phyloP scores from a whole-genome alignment of 2,329 filamentous ascomycete genomes.

The Massarina eburnea region DNA sequence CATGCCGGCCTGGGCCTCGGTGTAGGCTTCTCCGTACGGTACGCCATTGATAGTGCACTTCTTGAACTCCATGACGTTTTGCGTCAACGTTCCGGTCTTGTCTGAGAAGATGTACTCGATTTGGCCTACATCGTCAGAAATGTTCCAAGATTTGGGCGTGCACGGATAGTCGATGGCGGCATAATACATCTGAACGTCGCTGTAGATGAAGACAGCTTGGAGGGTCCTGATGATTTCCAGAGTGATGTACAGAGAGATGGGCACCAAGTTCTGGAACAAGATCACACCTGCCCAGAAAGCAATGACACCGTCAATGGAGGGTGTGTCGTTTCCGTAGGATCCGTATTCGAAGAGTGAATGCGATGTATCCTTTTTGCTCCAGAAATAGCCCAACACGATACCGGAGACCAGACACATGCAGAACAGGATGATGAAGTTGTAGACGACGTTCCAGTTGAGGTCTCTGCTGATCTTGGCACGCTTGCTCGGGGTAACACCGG shows the following conservation, averaged over 20 bases:
- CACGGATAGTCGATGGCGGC: conserved; percentile 91
- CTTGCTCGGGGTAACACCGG: conserved; percentile 92
- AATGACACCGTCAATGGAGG: conserved; percentile 84
- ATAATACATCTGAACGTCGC: conserved; percentile 95
- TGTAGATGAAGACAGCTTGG: conserved; percentile 97
- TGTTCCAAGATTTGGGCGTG: conserved; percentile 98
- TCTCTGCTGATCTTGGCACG: conserved; percentile 87
- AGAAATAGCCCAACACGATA: conserved; percentile 81
- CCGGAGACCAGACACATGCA: conserved; percentile 85
- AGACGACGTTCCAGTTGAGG: conserved; percentile 95
- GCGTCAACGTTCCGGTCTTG: conserved; percentile 86
- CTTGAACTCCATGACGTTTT: conserved; percentile 99
- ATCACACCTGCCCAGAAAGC: conserved; percentile 96
- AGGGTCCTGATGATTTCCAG: conserved; percentile 91
- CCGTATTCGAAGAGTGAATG: conserved; percentile 82
- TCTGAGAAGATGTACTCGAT: conserved; percentile 99
- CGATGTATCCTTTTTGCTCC: conserved; percentile 74
- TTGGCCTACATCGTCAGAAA: conserved; percentile 95
- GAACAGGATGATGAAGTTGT: conserved; percentile 90
- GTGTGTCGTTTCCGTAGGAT: conserved; percentile 70
- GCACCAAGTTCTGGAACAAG: conserved; percentile 97
- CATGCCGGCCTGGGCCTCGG: conserved; percentile 95
- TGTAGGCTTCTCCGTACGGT: conserved; percentile 95
- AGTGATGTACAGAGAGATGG: conserved; percentile 96
- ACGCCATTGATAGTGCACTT: conserved; percentile 97